Percentiles rank a stretch among this genome's conserved stretches.
Evolutionary conservation across 495 filamentous ascomycete species (phyloP).

Genomic region (Aspergillus asperescens): DNA sequence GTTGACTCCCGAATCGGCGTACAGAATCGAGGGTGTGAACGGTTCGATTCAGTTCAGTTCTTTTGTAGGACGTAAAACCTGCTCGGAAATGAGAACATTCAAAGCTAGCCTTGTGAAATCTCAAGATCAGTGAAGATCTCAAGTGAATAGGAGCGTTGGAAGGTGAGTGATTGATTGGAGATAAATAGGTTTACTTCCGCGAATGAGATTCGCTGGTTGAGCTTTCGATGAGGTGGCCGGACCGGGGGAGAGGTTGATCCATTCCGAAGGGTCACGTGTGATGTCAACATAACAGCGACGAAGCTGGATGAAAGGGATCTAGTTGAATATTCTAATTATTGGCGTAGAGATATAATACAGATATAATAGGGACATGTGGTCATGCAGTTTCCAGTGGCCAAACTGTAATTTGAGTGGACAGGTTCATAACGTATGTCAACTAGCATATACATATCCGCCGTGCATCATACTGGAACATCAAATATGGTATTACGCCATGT

Average conservation of each 20-base stretch:
- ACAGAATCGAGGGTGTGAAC: background rate
- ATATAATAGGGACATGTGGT: background rate
- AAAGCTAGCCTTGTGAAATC: background rate
- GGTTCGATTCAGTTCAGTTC: background rate
- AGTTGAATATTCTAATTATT: background rate
- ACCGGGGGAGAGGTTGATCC: slow-evolving; percentile 15
- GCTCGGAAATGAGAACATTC: background rate
- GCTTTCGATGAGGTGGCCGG: slow-evolving; percentile 18
- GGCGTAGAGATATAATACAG: no score
- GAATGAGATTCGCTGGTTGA: slow-evolving; percentile 1
- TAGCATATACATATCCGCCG: slow-evolving; percentile 7
- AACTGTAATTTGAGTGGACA: background rate
- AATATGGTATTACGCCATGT: slow-evolving; percentile 85
- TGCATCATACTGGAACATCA: slow-evolving; percentile 47
- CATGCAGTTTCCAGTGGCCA: background rate
- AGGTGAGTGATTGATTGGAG: background rate
- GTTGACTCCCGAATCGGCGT: background rate
- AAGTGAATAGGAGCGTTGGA: slow-evolving; percentile 1
- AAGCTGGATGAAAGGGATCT: no score
- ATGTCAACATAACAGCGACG: no score
- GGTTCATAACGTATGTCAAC: background rate
- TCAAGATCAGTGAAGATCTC: slow-evolving; percentile 21
- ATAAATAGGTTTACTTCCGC: background rate
- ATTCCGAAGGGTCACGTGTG: slow-evolving; percentile 14
- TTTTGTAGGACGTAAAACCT: background rate